phyloP scores from a whole-genome alignment of 1,284 basidiomycete genomes.

The Ceratobasidium sp. region DNA sequence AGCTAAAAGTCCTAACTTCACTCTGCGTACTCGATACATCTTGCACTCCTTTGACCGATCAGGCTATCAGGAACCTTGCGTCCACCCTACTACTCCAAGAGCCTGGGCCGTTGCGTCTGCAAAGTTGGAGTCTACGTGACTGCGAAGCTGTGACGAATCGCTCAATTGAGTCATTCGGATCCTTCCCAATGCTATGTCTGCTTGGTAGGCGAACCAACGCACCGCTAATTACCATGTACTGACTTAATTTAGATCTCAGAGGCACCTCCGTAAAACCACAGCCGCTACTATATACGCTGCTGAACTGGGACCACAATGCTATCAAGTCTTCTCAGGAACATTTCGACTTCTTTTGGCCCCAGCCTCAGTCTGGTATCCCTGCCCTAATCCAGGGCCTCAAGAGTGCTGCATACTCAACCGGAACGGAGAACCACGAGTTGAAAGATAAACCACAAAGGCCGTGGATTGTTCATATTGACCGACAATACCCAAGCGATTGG shows the following conservation, averaged over 20 bases:
- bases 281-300: neutral
- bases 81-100: conserved; percentile 23
- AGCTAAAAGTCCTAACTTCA: conserved; percentile 15
- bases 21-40: conserved; percentile 31
- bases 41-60: conserved; percentile 18
- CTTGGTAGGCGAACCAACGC: conserved; percentile 7
- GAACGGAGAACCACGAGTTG: neutral
- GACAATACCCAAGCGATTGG: neutral
- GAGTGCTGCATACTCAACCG: conserved; percentile 1
- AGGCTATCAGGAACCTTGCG: conserved; percentile 22
- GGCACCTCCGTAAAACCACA: conserved; percentile 8
- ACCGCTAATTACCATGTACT: neutral
- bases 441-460: neutral
- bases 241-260: conserved; percentile 27
- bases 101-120: conserved; percentile 27
- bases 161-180: neutral
- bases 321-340: neutral
- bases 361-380: conserved; percentile 15
- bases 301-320: neutral
- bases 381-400: conserved; percentile 4
- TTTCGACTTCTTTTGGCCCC: conserved; percentile 13
- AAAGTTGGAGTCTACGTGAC: conserved; percentile 21
- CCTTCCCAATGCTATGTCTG: conserved; percentile 27
- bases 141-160: conserved; percentile 10
- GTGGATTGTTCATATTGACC: neutral